phyloP scores from a whole-genome alignment of 257 asterid species.

The Nicotiana tomentosiformis region DNA sequence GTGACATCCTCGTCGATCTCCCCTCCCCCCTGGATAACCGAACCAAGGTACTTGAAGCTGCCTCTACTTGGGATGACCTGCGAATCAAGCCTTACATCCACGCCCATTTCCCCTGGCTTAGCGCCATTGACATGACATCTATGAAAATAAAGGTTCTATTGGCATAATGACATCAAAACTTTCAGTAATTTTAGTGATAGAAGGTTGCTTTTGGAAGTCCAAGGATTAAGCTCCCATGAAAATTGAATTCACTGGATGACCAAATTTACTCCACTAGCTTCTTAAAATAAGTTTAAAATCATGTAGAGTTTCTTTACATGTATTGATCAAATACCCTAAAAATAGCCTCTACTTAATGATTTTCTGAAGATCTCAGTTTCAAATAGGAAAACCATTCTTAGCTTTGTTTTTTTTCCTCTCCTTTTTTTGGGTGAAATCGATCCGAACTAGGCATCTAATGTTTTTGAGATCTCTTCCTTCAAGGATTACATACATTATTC shows the following conservation, averaged over 20 bases:
- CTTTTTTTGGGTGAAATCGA: not conserved
- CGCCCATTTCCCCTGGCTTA: no score
- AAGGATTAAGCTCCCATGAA: not conserved
- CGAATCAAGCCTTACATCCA: no score
- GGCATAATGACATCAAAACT: not conserved
- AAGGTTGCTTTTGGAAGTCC: not conserved
- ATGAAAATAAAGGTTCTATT: not conserved
- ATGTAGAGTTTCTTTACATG: not conserved
- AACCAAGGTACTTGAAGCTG: no score
- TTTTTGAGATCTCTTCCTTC: not conserved
- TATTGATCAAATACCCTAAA: not conserved
- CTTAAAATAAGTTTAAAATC: not conserved
- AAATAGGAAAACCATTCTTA: not conserved
- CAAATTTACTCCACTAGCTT: not conserved
- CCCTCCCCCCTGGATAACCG: no score
- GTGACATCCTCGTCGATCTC: no score
- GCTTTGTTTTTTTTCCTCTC: not conserved
- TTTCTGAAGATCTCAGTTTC: not conserved
- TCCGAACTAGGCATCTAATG: not conserved
- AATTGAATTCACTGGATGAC: not conserved
- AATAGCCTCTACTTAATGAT: not conserved
- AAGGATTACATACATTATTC: not conserved
- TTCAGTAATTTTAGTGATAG: not conserved
- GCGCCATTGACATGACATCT: not conserved
- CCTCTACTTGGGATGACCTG: no score